Conservation (phyloP, 1,284 basidiomycete species). For the Tylopilus sp. region DNA sequence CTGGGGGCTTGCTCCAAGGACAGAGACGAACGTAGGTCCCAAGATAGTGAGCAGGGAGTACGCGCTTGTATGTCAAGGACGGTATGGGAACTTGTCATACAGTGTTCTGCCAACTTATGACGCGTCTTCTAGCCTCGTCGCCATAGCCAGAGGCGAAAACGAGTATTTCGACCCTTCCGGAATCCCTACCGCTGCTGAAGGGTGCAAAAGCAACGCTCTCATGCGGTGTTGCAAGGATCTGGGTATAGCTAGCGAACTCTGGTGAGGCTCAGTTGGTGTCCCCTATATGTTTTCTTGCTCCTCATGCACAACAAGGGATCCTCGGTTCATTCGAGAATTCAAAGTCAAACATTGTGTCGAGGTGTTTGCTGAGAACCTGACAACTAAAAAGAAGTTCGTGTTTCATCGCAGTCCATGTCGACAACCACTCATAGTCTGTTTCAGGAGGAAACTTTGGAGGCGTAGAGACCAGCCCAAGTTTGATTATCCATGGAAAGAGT, state of each 20-base stretch:
- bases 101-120: not conserved
- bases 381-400: conserved; percentile 90
- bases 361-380: conserved; percentile 85
- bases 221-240: conserved; percentile 99
- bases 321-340: conserved; percentile 95
- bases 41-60: conserved; percentile 95
- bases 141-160: conserved; percentile 94
- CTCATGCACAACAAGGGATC: conserved; percentile 76
- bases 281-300: not conserved
- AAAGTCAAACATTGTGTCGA: conserved; percentile 89
- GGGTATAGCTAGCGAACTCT: conserved; percentile 96
- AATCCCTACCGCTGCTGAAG: conserved; percentile 94
- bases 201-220: conserved; percentile 95
- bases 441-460: conserved; percentile 91
- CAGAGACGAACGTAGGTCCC: conserved; percentile 91
- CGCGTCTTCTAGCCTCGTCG: conserved; percentile 75
- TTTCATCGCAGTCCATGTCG: conserved; percentile 1
- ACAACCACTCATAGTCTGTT: conserved; percentile 14
- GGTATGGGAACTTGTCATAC: conserved; percentile 59
- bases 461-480: conserved; percentile 90
- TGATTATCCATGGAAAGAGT: conserved; percentile 89
- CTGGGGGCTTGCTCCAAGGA: conserved; percentile 96
- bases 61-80: conserved; percentile 92
- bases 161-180: conserved; percentile 96
- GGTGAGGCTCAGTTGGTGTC: conserved; percentile 57